phyloP scores from a whole-genome alignment of 2,329 filamentous ascomycete genomes.

The Xylariaceae sp. region DNA sequence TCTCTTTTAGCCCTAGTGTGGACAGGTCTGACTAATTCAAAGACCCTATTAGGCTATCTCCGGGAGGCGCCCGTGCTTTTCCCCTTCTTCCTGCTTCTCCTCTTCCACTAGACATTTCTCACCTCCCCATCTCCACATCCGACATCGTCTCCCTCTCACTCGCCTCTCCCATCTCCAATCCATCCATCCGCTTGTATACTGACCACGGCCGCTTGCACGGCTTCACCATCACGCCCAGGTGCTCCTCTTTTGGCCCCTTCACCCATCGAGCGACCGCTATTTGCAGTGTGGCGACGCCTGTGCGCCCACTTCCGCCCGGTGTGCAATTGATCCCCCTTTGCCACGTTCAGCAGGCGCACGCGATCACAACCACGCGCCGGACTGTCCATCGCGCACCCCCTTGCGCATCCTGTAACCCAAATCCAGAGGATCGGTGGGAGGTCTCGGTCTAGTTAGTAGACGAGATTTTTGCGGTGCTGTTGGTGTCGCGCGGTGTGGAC shows the following conservation, averaged over 20 bases:
- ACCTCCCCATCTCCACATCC: conserved; percentile 1
- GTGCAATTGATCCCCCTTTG: too few species aligned
- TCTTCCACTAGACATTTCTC: background rate
- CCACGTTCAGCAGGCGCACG: too few species aligned
- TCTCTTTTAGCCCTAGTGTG: conserved; percentile 8
- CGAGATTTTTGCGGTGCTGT: conserved; percentile 26
- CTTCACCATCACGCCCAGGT: too few species aligned
- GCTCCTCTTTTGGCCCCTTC: too few species aligned
- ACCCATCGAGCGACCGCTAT: too few species aligned
- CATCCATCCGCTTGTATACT: background rate
- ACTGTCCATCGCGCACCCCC: conserved; percentile 19
- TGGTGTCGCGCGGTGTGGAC: conserved; percentile 25
- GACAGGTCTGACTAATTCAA: conserved; percentile 16
- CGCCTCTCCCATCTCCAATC: background rate
- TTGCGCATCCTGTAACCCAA: conserved; percentile 18
- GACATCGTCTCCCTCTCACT: background rate
- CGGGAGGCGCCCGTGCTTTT: conserved; percentile 3
- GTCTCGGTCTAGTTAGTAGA: conserved; percentile 27
- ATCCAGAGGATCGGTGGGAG: conserved; percentile 29
- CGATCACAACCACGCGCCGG: conserved; percentile 15
- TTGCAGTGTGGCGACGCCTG: too few species aligned
- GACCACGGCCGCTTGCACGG: too few species aligned
- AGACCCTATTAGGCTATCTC: conserved; percentile 14
- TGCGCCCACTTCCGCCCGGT: too few species aligned
- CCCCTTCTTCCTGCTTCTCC: background rate